These are phyloP conservation scores for Yamadazyma diospyri DNA, from an alignment of 1,139 yeast genomes.

Conservation along the genomic window DNA sequence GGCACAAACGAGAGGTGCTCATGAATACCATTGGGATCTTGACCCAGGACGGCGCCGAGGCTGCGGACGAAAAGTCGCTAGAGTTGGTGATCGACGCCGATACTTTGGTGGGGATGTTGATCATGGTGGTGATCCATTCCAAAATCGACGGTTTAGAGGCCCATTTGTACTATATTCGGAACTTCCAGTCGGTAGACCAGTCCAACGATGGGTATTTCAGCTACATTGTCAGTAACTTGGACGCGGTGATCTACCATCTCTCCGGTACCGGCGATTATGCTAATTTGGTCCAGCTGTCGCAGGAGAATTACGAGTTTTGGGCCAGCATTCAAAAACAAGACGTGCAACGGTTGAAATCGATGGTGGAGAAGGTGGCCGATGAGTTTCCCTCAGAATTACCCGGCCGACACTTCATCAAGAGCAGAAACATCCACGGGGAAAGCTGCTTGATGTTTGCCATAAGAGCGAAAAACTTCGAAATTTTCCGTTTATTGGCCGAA, in stretches of 20 bases:
- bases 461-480: slow-evolving; percentile 34
- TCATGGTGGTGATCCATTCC: slow-evolving; percentile 69
- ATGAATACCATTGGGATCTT: slow-evolving; percentile 52
- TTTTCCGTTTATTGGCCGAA: slow-evolving; percentile 47
- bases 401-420: slow-evolving; percentile 40
- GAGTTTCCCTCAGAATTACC: slow-evolving; percentile 25
- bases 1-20: slow-evolving; percentile 51
- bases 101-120: slow-evolving; percentile 66
- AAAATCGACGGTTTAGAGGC: slow-evolving; percentile 56
- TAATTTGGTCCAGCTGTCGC: slow-evolving; percentile 39
- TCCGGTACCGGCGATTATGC: slow-evolving; percentile 24
- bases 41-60: slow-evolving; percentile 25
- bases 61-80: slow-evolving; percentile 14
- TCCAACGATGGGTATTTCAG: slow-evolving; percentile 35
- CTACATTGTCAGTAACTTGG: slow-evolving; percentile 66
- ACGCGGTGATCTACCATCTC: slow-evolving; percentile 73
- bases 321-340: slow-evolving; percentile 41
- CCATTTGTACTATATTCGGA: slow-evolving; percentile 62
- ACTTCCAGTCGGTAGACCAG: slow-evolving; percentile 43
- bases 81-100: slow-evolving; percentile 68
- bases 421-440: slow-evolving; percentile 63
- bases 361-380: slow-evolving; percentile 20
- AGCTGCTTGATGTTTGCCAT: slow-evolving; percentile 60
- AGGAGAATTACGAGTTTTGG: slow-evolving; percentile 54
- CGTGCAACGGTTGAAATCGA: slow-evolving; percentile 13